Percentiles rank a stretch among this genome's conserved stretches.
Evolutionary conservation across 2,329 filamentous ascomycete species (phyloP).

Genomic region (Paradendryphiella salina): DNA sequence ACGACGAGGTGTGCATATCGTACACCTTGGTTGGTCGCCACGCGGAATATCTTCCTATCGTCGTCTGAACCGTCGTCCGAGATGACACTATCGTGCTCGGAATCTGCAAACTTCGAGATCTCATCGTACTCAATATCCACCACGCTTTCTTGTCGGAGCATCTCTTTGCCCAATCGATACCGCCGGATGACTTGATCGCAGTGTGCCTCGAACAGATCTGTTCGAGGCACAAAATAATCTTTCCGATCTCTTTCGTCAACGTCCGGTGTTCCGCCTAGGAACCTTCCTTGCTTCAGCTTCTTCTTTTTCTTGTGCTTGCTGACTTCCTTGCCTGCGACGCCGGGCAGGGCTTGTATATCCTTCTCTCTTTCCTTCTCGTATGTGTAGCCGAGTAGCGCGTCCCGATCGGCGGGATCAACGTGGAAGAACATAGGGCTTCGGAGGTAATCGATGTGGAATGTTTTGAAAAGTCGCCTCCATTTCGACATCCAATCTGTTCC

Average conservation of each 20-base stretch:
- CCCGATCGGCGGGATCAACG: constrained; percentile 73
- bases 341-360: constrained; percentile 70
- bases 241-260: constrained; percentile 54
- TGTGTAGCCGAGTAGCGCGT: constrained; percentile 71
- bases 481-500: constrained; percentile 67
- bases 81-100: constrained; percentile 24
- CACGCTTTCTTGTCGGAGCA: constrained; percentile 65
- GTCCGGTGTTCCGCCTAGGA: constrained; percentile 46
- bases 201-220: constrained; percentile 48
- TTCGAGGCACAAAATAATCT: constrained; percentile 52
- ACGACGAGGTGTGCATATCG: constrained; percentile 67
- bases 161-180: constrained; percentile 55
- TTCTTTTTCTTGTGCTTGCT: constrained; percentile 78
- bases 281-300: constrained; percentile 55
- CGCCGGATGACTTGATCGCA: constrained; percentile 47
- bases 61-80: constrained; percentile 27
- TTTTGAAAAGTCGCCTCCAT: constrained; percentile 71
- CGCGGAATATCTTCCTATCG: constrained; percentile 63
- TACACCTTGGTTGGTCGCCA: constrained; percentile 59
- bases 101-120: constrained; percentile 38
- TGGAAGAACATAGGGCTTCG: constrained; percentile 85
- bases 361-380: constrained; percentile 62
- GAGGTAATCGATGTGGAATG: constrained; percentile 70
- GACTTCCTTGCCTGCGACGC: constrained; percentile 76
- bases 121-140: constrained; percentile 64